Conservation (phyloP, 2,329 filamentous ascomycete species). For the Talaromyces sp. region DNA sequence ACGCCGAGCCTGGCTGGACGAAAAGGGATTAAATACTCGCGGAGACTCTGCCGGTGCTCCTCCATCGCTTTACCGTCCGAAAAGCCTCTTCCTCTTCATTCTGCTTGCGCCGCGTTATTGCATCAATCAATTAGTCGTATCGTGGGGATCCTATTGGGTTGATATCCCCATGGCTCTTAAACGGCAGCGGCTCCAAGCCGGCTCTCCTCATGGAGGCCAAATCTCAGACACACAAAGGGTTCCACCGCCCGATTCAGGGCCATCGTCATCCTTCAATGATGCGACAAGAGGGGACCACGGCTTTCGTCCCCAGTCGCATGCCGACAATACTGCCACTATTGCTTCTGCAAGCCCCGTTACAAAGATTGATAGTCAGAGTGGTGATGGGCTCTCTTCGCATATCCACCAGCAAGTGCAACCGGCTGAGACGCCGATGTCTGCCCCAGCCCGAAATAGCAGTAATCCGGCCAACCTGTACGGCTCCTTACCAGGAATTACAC, state of each 20-base stretch:
- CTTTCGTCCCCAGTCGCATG: background rate
- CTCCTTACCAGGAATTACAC: constrained; percentile 31
- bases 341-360: background rate
- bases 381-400: background rate
- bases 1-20: background rate
- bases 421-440: constrained; percentile 18
- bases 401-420: background rate
- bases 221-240: background rate
- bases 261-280: background rate
- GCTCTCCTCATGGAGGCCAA: background rate
- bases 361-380: background rate
- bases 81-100: background rate
- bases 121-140: background rate
- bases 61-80: background rate
- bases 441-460: constrained; percentile 12
- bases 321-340: background rate
- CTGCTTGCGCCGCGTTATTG: background rate
- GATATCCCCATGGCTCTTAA: constrained; percentile 3
- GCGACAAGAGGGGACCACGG: background rate
- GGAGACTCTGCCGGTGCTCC: background rate
- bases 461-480: constrained; percentile 18
- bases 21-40: background rate
- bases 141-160: background rate
- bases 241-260: background rate
- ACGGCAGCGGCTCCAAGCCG: constrained; percentile 12